phyloP scores from a whole-genome alignment of 1,139 yeast species.

The Yamadazyma songkhlaensis region DNA sequence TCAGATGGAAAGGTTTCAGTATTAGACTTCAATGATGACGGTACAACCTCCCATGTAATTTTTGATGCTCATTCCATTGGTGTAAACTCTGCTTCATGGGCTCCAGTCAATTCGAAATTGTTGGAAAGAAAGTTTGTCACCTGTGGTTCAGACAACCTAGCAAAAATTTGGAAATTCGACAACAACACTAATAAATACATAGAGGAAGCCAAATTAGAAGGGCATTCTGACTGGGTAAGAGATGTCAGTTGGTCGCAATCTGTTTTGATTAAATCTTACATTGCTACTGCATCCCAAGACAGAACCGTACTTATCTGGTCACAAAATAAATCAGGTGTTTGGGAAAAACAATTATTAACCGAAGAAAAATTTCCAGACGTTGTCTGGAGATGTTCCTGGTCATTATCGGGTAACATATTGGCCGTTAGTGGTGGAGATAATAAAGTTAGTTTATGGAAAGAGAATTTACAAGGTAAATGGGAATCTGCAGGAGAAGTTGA shows the following conservation, averaged over 20 bases:
- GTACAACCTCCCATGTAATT: constrained; percentile 64
- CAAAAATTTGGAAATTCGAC: constrained; percentile 84
- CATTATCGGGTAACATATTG: constrained; percentile 88
- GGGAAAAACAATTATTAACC: constrained; percentile 78
- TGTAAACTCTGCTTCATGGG: constrained; percentile 95
- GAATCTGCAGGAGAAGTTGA: constrained; percentile 94
- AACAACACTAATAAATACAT: constrained; percentile 55
- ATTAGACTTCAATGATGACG: constrained; percentile 89
- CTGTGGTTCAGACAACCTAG: constrained; percentile 93
- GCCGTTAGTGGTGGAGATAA: constrained; percentile 97
- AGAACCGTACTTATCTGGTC: constrained; percentile 95
- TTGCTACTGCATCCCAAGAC: constrained; percentile 98
- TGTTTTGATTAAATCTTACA: constrained; percentile 77
- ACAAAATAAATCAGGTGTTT: constrained; percentile 59
- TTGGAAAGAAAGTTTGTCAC: constrained; percentile 68
- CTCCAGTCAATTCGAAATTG: constrained; percentile 57
- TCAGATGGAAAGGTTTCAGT: constrained; percentile 92
- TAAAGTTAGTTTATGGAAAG: constrained; percentile 95
- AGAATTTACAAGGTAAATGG: constrained; percentile 91
- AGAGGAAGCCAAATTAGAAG: constrained; percentile 76
- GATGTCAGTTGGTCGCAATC: constrained; percentile 99
- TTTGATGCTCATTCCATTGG: constrained; percentile 90
- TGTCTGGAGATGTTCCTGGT: constrained; percentile 98
- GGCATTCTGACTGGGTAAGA: constrained; percentile 97
- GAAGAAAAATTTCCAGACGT: constrained; percentile 91